Conservation (phyloP, 306 rosid species). For the Carpinus fangiana region DNA sequence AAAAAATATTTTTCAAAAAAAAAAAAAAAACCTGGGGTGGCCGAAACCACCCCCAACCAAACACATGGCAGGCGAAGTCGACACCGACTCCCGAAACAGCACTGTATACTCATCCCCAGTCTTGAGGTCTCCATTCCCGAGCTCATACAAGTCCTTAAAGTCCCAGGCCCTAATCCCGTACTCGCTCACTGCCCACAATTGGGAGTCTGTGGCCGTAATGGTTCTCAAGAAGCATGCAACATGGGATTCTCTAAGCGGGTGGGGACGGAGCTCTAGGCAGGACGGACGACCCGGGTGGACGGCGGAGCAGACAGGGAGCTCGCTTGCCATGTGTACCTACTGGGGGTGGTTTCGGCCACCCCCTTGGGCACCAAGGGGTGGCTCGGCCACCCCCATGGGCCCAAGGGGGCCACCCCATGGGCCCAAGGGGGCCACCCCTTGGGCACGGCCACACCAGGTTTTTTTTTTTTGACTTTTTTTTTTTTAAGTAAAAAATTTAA, state of each 20-base stretch:
- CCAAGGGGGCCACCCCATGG: no score
- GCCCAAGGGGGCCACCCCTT: no score
- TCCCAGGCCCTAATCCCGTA: conserved; percentile 70
- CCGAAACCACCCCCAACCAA: conserved; percentile 80
- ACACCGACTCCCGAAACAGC: conserved; percentile 63
- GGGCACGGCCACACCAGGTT: no score
- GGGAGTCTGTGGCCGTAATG: conserved; percentile 55
- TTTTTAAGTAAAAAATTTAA: no score
- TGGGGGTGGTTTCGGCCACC: no score
- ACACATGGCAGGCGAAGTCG: conserved; percentile 63
- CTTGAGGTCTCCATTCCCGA: conserved; percentile 36
- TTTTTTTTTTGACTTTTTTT: no score
- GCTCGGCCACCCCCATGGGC: no score
- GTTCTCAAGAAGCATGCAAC: conserved; percentile 70
- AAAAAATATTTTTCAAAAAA: no score
- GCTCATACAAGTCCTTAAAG: conserved; percentile 58
- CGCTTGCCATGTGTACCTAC: no score
- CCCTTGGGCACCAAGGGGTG: no score
- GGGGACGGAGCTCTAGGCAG: conserved; percentile 74
- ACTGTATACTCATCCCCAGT: conserved; percentile 67
- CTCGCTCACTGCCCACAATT: conserved; percentile 80
- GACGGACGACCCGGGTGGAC: conserved; percentile 84
- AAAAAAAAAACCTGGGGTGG: no score
- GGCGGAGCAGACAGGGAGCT: conserved; percentile 58
- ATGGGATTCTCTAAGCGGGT: conserved; percentile 86